Evolutionary conservation across 768 basidiomycete genomes (phyloP).

Genomic region (Panus rudis): DNA sequence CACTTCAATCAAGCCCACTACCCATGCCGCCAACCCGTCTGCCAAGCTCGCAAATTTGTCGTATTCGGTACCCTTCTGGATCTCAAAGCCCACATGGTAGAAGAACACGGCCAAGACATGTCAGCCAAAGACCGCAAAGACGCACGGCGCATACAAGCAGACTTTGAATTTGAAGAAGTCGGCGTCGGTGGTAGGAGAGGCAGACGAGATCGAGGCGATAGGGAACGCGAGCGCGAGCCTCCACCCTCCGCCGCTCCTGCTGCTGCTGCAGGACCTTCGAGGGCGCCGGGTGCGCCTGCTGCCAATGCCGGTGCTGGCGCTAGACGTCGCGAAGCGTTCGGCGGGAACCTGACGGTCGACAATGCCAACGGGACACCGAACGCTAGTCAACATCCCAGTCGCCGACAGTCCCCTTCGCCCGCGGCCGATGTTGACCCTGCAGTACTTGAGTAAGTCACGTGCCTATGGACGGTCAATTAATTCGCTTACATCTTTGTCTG

Average conservation of each 20-base stretch:
- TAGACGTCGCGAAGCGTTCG: slow-evolving; percentile 57
- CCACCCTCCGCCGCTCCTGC: slow-evolving; percentile 26
- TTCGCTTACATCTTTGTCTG: neutral
- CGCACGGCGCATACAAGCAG: slow-evolving; percentile 56
- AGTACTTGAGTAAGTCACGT: slow-evolving; percentile 39
- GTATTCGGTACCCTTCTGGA: slow-evolving; percentile 87
- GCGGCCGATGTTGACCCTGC: slow-evolving; percentile 46
- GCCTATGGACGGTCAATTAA: neutral
- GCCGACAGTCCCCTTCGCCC: slow-evolving; percentile 27
- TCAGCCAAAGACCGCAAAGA: slow-evolving; percentile 62
- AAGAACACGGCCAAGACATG: slow-evolving; percentile 74
- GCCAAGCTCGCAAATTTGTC: slow-evolving; percentile 86
- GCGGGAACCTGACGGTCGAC: slow-evolving; percentile 34
- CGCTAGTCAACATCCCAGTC: slow-evolving; percentile 20
- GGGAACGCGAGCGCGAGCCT: slow-evolving; percentile 47
- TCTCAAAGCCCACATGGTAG: slow-evolving; percentile 86
- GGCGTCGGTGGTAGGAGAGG: slow-evolving; percentile 37
- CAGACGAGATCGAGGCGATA: slow-evolving; percentile 37
- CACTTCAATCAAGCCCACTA: slow-evolving; percentile 75
- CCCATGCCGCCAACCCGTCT: slow-evolving; percentile 67
- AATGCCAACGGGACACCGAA: slow-evolving; percentile 15
- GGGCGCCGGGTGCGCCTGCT: too few relatives aligned
- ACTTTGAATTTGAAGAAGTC: slow-evolving; percentile 62
- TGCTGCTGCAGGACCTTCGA: slow-evolving; percentile 15
- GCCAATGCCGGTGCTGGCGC: slow-evolving; percentile 18